Conservation (phyloP, 805 yeast species). For the Candida tallmaniae region DNA sequence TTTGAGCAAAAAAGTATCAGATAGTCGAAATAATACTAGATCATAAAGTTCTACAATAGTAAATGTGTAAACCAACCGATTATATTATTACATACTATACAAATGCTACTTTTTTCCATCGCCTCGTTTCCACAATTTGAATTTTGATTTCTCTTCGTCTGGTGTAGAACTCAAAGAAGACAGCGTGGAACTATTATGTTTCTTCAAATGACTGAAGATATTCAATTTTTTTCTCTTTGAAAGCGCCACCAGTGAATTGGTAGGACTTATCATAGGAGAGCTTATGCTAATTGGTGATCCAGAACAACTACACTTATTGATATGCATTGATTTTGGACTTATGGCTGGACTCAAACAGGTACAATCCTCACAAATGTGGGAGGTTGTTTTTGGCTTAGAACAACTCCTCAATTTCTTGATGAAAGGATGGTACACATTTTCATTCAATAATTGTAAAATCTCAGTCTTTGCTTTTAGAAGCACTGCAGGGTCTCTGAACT, state of each 20-base stretch:
- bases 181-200: conserved; percentile 1
- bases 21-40: too few relatives aligned
- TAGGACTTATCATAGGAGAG: conserved; percentile 5
- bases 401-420: conserved; percentile 10
- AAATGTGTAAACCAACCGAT: background rate
- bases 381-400: background rate
- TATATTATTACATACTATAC: background rate
- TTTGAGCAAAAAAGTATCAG: too few relatives aligned
- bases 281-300: background rate
- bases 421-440: conserved; percentile 26
- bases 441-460: conserved; percentile 28
- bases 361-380: conserved; percentile 1
- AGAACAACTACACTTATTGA: too few relatives aligned
- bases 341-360: background rate
- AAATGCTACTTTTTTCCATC: conserved; percentile 6
- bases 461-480: conserved; percentile 27
- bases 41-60: too few relatives aligned
- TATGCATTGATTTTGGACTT: conserved; percentile 1
- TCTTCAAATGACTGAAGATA: conserved; percentile 15
- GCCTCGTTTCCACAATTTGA: conserved; percentile 11
- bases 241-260: conserved; percentile 3
- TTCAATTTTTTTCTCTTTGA: conserved; percentile 3
- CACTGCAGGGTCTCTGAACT: conserved; percentile 23
- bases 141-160: conserved; percentile 8
- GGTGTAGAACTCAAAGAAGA: conserved; percentile 8